Conservation (phyloP, 2,329 filamentous ascomycete genomes). For the Pyrenochaeta sp. region DNA sequence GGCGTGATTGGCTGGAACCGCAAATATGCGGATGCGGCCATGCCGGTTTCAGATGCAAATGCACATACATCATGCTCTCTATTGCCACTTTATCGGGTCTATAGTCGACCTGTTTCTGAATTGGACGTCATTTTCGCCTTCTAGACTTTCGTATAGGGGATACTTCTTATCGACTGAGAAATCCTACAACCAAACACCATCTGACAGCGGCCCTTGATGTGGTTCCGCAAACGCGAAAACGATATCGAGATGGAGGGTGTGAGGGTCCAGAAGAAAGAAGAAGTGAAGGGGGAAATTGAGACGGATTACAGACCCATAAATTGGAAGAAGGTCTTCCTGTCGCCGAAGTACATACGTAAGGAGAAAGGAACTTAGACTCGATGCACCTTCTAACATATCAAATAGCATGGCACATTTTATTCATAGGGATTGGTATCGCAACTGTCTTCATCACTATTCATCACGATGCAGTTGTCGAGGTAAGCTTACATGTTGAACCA, state of each 20-base stretch:
- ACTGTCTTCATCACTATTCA: constrained; percentile 39
- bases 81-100: constrained; percentile 13
- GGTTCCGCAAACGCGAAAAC: constrained; percentile 29
- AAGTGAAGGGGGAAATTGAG: constrained; percentile 31
- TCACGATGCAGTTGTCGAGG: constrained; percentile 42
- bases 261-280: constrained; percentile 24
- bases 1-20: constrained; percentile 26
- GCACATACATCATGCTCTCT: constrained; percentile 27
- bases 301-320: constrained; percentile 43
- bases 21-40: constrained; percentile 25
- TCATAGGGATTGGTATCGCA: constrained; percentile 32
- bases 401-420: constrained; percentile 43
- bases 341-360: constrained; percentile 47
- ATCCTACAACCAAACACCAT: background rate
- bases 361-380: background rate
- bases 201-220: too few species aligned
- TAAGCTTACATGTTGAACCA: constrained; percentile 14
- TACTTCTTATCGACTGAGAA: background rate
- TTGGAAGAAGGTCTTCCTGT: constrained; percentile 44
- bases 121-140: too few species aligned
- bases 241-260: constrained; percentile 43
- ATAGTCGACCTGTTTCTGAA: constrained; percentile 1
- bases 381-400: constrained; percentile 12
- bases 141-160: background rate
- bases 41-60: constrained; percentile 34